Percentiles rank a stretch among this genome's conserved stretches.
phyloP scores from a whole-genome alignment of 129 eudicot species.

The Dittrichia graveolens region DNA sequence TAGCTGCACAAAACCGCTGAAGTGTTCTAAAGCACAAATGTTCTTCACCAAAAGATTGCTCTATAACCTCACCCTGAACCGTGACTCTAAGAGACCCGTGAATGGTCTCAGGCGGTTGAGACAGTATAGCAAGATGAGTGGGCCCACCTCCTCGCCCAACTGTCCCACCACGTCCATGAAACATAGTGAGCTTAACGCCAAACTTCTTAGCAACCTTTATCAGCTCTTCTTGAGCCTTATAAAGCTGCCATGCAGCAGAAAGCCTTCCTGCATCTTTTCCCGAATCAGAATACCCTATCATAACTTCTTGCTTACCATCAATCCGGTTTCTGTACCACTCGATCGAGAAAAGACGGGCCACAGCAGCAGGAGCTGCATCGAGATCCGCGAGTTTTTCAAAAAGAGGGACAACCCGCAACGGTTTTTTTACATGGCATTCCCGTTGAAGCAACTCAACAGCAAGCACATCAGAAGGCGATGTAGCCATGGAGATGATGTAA shows the following conservation, averaged over 20 bases:
- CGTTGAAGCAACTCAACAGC: constrained; percentile 98
- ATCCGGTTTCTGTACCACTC: constrained; percentile 90
- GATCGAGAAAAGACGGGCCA: constrained; percentile 90
- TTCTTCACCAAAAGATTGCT: constrained; percentile 96
- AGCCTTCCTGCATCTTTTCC: constrained; percentile 98
- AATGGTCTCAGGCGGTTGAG: constrained; percentile 95
- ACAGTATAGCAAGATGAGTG: constrained; percentile 91
- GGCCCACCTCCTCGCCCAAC: constrained; percentile 99
- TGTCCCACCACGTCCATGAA: constrained; percentile 98
- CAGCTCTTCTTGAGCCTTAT: constrained; percentile 98
- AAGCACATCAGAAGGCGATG: constrained; percentile 92
- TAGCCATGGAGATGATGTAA: constrained; percentile 99
- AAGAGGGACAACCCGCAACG: constrained; percentile 90
- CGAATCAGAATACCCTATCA: constrained; percentile 97
- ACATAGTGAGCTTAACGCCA: constrained; percentile 92
- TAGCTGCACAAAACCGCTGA: constrained; percentile 92
- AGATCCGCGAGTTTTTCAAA: constrained; percentile 92
- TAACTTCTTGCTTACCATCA: constrained; percentile 96
- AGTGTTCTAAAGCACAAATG: constrained; percentile 94
- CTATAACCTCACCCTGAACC: constrained; percentile 98
- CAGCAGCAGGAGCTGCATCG: constrained; percentile 91
- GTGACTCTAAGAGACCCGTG: constrained; percentile 95
- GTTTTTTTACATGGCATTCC: constrained; percentile 84
- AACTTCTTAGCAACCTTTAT: constrained; percentile 76
- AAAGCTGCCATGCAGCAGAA: constrained; percentile 95